Base-by-base conservation (phyloP, 2,329 filamentous ascomycete genomes). In the Laburnicola sp. region DNA sequence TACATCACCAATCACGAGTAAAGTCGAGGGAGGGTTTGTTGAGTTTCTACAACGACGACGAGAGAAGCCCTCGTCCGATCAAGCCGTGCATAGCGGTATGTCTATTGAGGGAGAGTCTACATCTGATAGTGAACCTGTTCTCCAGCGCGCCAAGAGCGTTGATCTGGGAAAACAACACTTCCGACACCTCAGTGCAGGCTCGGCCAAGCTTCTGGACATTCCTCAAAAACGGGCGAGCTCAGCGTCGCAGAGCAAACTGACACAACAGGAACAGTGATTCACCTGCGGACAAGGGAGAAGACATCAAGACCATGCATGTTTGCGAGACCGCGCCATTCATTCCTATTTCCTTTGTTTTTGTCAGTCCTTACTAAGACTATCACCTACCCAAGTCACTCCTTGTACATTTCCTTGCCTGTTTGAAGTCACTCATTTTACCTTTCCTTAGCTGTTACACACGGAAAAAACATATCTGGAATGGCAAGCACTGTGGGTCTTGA, bases 121-220 rank as follows among this genome's bases (percentile, higher is more conserved):
- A 11, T 66, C 63, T 32, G 61, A 72, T n/a, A 56, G 56, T 37
- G 60, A 72, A 58, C 58, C 68, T 16, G 53, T 59, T 22, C 49
- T 85, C 26, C 82, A 85, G 61, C 84, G 87, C 60, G 89, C 90
- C 26, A 86, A 80, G 45, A 93, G 87, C 70, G 78, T 93, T 50
- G 83, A 87, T 54, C 77, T 88, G 43, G 82, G 83, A 51, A 83
- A 79, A 62, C 78, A 80, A 7, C 88, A 92, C 61, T 82, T 78
- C 21, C 81, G 86, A 47, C 87, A 87, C 57, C 85, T 91, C 64
- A 92, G 88, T 64, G 87, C 88, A 37, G 89, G 89, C 43, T 92
- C 87, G 65, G 88, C 88, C 8, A 88, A 84, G 71, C 73, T 93
- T 45, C 75, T 94, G 43, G 85, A 91, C 43, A 79, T 92, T 40